phyloP scores from a whole-genome alignment of 164 flowering plant species.

The Santalum album region DNA sequence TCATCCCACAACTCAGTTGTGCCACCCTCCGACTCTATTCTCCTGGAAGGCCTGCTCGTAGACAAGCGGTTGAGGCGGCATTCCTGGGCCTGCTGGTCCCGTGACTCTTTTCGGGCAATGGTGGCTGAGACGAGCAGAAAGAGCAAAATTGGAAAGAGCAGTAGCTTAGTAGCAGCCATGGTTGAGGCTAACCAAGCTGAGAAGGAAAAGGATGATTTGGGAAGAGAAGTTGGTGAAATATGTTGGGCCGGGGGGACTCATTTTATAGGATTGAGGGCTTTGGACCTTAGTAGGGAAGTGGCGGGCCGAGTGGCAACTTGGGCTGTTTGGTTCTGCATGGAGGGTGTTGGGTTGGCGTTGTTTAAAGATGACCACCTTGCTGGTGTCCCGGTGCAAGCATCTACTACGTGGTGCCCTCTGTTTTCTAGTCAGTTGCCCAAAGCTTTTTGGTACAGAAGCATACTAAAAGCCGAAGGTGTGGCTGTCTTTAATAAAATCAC shows the following conservation, averaged over 20 bases:
- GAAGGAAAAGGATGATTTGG: neutral
- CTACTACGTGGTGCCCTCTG: too few species aligned
- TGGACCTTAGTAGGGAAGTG: constrained; percentile 7
- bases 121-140: constrained; percentile 10
- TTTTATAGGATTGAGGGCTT: constrained; percentile 11
- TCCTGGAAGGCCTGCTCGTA: constrained; percentile 15
- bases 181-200: neutral
- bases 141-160: constrained; percentile 15
- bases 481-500: too few species aligned
- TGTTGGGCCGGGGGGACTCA: constrained; percentile 4
- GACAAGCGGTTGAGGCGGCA: constrained; percentile 22
- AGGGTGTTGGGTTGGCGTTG: too few species aligned
- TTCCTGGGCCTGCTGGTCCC: constrained; percentile 9
- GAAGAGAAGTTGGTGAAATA: neutral
- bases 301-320: neutral
- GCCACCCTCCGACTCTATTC: constrained; percentile 30
- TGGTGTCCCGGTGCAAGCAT: too few species aligned
- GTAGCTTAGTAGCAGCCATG: constrained; percentile 6
- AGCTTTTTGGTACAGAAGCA: too few species aligned
- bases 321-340: too few species aligned
- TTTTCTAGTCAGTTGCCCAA: too few species aligned
- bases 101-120: neutral
- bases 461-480: too few species aligned
- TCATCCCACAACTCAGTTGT: constrained; percentile 28
- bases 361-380: too few species aligned